Evolutionary conservation across 2,329 filamentous ascomycete genomes (phyloP).

Genomic region (Pyrenophora tritici-repentis): DNA sequence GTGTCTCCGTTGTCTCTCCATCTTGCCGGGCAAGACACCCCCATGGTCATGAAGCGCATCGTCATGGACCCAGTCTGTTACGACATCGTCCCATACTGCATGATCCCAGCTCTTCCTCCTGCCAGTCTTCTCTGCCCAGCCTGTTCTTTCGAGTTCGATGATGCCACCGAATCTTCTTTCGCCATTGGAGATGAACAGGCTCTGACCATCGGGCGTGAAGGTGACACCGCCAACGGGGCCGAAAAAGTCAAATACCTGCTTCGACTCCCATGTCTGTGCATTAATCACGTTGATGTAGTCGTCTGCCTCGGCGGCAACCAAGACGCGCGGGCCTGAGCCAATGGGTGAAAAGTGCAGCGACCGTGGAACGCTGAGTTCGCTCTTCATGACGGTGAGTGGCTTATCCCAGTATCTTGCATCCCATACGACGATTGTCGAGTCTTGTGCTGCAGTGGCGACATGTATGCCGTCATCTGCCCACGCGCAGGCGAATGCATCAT

Average conservation of each 20-base stretch:
- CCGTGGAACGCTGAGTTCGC: slow-evolving; percentile 71
- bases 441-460: slow-evolving; percentile 77
- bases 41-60: slow-evolving; percentile 19
- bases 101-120: slow-evolving; percentile 5
- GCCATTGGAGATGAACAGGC: slow-evolving; percentile 70
- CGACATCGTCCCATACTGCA: slow-evolving; percentile 11
- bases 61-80: slow-evolving; percentile 35
- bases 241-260: slow-evolving; percentile 75
- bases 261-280: slow-evolving; percentile 64
- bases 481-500: slow-evolving; percentile 76
- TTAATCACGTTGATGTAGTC: slow-evolving; percentile 75
- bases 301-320: slow-evolving; percentile 76
- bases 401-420: slow-evolving; percentile 72
- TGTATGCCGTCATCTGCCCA: slow-evolving; percentile 80
- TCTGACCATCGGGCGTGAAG: slow-evolving; percentile 69
- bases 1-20: slow-evolving; percentile 29
- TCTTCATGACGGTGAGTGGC: slow-evolving; percentile 61
- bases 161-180: slow-evolving; percentile 70
- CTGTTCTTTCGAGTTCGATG: slow-evolving; percentile 62
- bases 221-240: slow-evolving; percentile 73
- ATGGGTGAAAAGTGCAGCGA: slow-evolving; percentile 73
- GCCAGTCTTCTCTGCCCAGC: slow-evolving; percentile 30
- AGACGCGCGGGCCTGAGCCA: slow-evolving; percentile 68
- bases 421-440: slow-evolving; percentile 74
- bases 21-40: slow-evolving; percentile 12